These are phyloP conservation scores for Panellus pusillus DNA, from an alignment of 768 basidiomycete species.

Conservation along the genomic window DNA sequence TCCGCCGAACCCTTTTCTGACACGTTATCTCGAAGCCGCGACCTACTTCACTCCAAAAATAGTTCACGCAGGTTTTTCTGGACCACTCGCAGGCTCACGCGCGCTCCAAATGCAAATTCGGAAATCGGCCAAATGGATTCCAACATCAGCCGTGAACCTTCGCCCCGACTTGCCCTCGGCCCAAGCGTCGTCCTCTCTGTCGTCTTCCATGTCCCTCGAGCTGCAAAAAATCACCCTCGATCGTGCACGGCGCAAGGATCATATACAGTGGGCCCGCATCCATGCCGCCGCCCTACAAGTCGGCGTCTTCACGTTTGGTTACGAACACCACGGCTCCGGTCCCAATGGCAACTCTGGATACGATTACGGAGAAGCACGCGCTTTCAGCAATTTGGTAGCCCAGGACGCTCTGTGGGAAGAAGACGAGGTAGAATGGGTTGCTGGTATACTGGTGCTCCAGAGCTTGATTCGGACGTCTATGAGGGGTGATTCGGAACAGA, in stretches of 20 bases:
- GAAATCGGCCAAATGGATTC: slow-evolving; percentile 55
- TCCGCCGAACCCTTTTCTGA: slow-evolving; percentile 38
- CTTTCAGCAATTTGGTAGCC: slow-evolving; percentile 60
- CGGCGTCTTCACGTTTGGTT: slow-evolving; percentile 47
- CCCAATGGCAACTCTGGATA: slow-evolving; percentile 45
- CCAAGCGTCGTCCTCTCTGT: slow-evolving; percentile 24
- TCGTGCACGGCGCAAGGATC: slow-evolving; percentile 59
- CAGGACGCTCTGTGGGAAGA: slow-evolving; percentile 67
- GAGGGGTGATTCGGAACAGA: slow-evolving; percentile 45
- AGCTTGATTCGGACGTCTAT: slow-evolving; percentile 57
- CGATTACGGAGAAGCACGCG: slow-evolving; percentile 42
- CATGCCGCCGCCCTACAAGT: slow-evolving; percentile 66
- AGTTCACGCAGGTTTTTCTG: slow-evolving; percentile 54
- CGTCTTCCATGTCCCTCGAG: slow-evolving; percentile 51
- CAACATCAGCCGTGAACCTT: slow-evolving; percentile 24
- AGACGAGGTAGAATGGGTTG: slow-evolving; percentile 70
- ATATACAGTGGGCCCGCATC: slow-evolving; percentile 67
- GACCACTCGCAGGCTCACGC: slow-evolving; percentile 55
- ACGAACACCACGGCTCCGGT: slow-evolving; percentile 24
- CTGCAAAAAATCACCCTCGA: slow-evolving; percentile 64
- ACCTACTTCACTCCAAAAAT: slow-evolving; percentile 48
- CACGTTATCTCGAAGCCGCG: slow-evolving; percentile 54
- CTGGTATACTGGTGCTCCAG: slow-evolving; percentile 57
- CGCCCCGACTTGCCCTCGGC: slow-evolving; percentile 20
- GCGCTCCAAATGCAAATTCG: slow-evolving; percentile 61